A percentile compares a stretch with the other conserved stretches of the same genome.
phyloP scores from a whole-genome alignment of 331 rosid species.

The Phaseolus coccineus region DNA sequence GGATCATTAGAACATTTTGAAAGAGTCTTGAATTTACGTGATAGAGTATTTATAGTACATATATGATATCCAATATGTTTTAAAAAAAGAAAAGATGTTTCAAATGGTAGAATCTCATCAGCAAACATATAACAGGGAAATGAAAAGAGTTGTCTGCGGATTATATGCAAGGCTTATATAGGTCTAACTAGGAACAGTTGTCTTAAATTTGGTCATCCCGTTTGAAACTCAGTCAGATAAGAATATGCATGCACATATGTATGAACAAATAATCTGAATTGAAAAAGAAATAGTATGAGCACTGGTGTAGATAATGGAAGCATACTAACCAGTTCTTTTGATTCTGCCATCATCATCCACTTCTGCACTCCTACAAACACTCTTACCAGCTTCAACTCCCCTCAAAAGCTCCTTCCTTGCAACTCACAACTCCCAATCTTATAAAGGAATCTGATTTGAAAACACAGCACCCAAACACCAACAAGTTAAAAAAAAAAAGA shows the following conservation, averaged over 20 bases:
- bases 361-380: neutral
- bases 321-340: conserved; percentile 46
- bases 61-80: no score
- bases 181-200: no score
- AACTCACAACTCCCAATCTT: neutral
- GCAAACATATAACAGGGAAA: no score
- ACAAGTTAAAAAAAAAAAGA: neutral
- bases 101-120: no score
- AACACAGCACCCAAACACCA: neutral
- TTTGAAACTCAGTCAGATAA: neutral
- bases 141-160: no score
- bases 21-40: no score
- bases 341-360: conserved; percentile 50
- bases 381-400: conserved; percentile 34
- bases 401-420: neutral
- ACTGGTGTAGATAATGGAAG: neutral
- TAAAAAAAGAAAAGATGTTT: no score
- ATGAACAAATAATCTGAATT: neutral
- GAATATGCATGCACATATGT: no score
- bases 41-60: no score
- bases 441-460: neutral
- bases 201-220: no score
- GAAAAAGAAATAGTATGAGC: neutral
- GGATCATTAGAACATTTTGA: no score
- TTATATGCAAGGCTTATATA: no score